Conservation (phyloP, 352 stramenopile genomes). For the Globisporangium sylvaticum region DNA sequence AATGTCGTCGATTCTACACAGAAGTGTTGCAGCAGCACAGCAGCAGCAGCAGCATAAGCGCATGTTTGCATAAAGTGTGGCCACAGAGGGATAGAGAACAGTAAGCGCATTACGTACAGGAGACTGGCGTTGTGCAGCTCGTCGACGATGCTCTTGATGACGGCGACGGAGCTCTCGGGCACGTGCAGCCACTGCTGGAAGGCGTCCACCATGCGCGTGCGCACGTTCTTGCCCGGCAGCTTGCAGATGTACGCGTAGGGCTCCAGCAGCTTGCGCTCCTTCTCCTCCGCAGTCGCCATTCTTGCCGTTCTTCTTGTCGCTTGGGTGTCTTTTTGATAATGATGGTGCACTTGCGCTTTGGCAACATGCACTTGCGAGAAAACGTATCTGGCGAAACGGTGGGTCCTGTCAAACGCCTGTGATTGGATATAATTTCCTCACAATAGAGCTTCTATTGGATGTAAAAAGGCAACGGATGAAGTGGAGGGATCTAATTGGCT, state of each 20-base stretch:
- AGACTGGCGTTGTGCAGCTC: constrained; percentile 96
- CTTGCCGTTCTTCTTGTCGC: constrained; percentile 17
- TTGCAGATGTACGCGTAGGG: constrained; percentile 86
- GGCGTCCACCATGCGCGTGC: constrained; percentile 82
- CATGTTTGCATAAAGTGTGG: neutral
- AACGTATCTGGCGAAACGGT: neutral
- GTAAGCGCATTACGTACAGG: constrained; percentile 39
- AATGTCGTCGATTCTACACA: constrained; percentile 93
- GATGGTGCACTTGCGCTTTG: neutral
- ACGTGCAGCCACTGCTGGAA: constrained; percentile 85
- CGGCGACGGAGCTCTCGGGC: constrained; percentile 48
- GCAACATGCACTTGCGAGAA: neutral
- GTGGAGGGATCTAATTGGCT: constrained; percentile 3
- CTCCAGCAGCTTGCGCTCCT: constrained; percentile 72
- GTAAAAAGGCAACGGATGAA: neutral
- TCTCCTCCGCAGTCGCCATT: constrained; percentile 16
- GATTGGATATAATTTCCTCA: no score
- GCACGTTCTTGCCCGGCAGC: constrained; percentile 89
- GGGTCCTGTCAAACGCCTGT: neutral
- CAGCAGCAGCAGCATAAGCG: neutral
- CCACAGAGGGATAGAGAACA: neutral
- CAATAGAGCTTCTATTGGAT: neutral
- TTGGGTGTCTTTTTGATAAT: constrained; percentile 11
- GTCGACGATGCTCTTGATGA: constrained; percentile 93
- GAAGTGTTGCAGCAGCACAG: neutral